These are phyloP conservation scores for Magnaporthales sp. DNA, from an alignment of 2,329 filamentous ascomycete species.

Conservation along the genomic window DNA sequence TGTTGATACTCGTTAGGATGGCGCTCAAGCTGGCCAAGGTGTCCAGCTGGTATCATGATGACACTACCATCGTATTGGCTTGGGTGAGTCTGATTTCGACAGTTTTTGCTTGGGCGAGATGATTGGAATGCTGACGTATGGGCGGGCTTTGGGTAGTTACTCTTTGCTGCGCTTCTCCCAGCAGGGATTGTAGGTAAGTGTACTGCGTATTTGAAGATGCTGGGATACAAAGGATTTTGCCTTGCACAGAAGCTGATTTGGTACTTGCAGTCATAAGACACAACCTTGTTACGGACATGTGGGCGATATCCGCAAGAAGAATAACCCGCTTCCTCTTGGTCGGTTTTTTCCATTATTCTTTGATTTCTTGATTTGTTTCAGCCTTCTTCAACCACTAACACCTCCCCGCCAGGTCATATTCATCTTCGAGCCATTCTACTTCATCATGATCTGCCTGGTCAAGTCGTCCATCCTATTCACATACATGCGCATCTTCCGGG, in stretches of 20 bases:
- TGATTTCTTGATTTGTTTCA: too few relatives aligned
- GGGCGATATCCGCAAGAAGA: not conserved
- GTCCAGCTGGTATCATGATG: not conserved
- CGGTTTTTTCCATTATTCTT: not conserved
- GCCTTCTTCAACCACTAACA: not conserved
- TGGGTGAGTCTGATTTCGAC: not conserved
- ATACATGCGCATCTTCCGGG: conserved; percentile 4
- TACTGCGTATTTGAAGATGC: not conserved
- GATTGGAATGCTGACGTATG: too few relatives aligned
- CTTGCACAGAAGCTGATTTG: not conserved
- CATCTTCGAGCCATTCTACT: not conserved
- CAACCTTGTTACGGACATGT: not conserved
- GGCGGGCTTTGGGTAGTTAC: not conserved
- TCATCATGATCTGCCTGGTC: not conserved
- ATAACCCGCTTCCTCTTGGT: conserved; percentile 3
- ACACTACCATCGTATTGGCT: not conserved
- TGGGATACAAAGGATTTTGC: not conserved
- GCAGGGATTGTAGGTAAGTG: not conserved
- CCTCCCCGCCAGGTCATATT: not conserved
- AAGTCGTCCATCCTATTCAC: conserved; percentile 2
- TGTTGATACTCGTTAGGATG: not conserved
- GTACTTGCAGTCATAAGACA: not conserved
- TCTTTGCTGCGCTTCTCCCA: not conserved
- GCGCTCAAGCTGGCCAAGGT: not conserved
- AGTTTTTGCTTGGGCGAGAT: not conserved